phyloP scores from a whole-genome alignment of 2,329 filamentous ascomycete species.

The Stenocarpella maydis region DNA sequence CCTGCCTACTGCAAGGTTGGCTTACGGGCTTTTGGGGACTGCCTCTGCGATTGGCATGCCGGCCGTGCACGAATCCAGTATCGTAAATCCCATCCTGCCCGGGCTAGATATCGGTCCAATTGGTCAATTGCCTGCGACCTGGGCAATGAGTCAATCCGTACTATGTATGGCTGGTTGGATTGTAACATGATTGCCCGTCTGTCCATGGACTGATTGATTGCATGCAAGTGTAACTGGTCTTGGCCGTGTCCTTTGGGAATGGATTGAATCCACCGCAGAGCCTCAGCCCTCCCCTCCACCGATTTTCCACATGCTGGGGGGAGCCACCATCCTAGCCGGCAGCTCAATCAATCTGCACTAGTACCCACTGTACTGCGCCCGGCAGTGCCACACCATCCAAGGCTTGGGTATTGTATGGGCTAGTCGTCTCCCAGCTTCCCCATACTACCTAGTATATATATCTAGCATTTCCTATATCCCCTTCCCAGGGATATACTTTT shows the following conservation, averaged over 20 bases:
- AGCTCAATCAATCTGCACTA: no score
- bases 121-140: conserved; percentile 20
- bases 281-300: background rate
- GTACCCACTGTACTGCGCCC: background rate
- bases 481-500: no score
- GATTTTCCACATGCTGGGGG: conserved; percentile 5
- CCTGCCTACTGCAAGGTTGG: conserved; percentile 16
- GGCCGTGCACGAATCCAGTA: background rate
- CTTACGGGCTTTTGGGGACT: conserved; percentile 15
- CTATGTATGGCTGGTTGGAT: background rate
- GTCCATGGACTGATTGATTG: conserved; percentile 6
- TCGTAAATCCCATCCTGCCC: background rate
- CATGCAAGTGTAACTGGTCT: conserved; percentile 16
- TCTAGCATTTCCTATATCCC: no score
- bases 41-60: conserved; percentile 10
- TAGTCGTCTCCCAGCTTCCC: no score
- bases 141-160: conserved; percentile 23
- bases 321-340: no score
- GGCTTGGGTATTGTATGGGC: no score
- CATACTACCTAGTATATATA: background rate
- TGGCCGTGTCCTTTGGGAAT: background rate
- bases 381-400: background rate
- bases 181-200: conserved; percentile 6
- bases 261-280: conserved; percentile 9
- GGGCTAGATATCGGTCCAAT: background rate